phyloP scores from a whole-genome alignment of 176 grass and related monocot genomes.

The Triticum monococcum region DNA sequence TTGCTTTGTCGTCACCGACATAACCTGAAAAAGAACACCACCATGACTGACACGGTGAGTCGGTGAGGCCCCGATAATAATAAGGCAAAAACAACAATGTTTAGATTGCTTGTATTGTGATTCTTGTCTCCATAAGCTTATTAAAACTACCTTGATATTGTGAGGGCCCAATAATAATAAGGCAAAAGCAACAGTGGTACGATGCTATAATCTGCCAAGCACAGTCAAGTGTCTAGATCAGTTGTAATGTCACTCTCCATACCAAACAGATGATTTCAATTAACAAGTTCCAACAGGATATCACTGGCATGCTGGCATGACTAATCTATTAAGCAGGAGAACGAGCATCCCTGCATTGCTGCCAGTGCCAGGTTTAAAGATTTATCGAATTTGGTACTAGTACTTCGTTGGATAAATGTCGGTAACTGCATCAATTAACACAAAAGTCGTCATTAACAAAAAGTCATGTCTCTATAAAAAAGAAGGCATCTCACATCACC shows the following conservation, averaged over 20 bases:
- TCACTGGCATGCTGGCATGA: not conserved
- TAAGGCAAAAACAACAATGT: not conserved
- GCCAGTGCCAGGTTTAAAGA: not conserved
- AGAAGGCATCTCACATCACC: not conserved
- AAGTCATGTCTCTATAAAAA: not conserved
- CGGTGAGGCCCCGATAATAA: not conserved
- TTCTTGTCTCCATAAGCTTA: not conserved
- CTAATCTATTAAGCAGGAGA: not conserved
- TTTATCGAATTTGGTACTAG: no score
- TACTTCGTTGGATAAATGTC: no score
- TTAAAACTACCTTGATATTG: not conserved
- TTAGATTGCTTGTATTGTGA: not conserved
- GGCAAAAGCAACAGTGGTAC: not conserved
- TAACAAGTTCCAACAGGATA: not conserved
- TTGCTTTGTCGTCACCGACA: slow-evolving; percentile 51
- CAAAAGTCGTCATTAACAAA: no score
- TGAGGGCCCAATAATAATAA: no score
- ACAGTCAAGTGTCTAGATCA: no score
- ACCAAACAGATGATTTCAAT: not conserved
- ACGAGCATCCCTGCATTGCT: not conserved
- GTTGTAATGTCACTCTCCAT: slow-evolving; percentile 1
- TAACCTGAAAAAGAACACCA: slow-evolving; percentile 41
- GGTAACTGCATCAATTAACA: no score
- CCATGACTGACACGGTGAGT: not conserved
- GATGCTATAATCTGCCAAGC: not conserved